A percentile compares a stretch with the other conserved stretches of the same genome.
These are phyloP conservation scores for Boletus sp. DNA, from an alignment of 1,284 basidiomycete species.

Conservation along the genomic window DNA sequence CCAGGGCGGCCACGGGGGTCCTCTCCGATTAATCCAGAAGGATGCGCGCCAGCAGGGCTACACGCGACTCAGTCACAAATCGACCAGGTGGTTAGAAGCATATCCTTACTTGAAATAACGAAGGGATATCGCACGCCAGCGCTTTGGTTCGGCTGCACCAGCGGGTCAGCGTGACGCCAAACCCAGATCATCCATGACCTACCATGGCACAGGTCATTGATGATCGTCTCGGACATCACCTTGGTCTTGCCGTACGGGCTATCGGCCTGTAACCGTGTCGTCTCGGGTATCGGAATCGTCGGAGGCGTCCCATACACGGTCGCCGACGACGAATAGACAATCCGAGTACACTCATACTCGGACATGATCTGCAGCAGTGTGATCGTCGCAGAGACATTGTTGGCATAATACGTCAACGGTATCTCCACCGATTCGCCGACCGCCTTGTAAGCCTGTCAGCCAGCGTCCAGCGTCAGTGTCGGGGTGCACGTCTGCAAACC, in stretches of 20 bases:
- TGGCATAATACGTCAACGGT: conserved; percentile 88
- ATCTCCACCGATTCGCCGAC: conserved; percentile 97
- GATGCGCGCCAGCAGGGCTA: conserved; percentile 95
- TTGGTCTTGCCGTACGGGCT: conserved; percentile 96
- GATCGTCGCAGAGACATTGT: conserved; percentile 86
- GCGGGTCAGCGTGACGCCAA: conserved; percentile 9
- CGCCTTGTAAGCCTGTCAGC: conserved; percentile 85
- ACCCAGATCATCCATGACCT: conserved; percentile 26
- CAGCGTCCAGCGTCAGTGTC: not conserved
- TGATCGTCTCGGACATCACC: conserved; percentile 88
- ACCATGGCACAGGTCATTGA: conserved; percentile 87
- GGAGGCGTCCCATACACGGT: conserved; percentile 98
- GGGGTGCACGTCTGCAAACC: no score
- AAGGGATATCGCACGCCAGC: conserved; percentile 79
- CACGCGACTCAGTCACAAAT: conserved; percentile 3
- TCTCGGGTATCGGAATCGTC: conserved; percentile 91
- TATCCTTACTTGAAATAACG: conserved; percentile 91
- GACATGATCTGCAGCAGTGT: conserved; percentile 83
- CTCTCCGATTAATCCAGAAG: conserved; percentile 93
- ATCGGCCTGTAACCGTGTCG: conserved; percentile 83
- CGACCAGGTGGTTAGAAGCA: not conserved
- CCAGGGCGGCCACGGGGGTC: conserved; percentile 93
- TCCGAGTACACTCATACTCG: conserved; percentile 75
- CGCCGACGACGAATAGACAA: conserved; percentile 97
- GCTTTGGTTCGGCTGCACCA: conserved; percentile 57